Percentiles rank a stretch among this genome's conserved stretches.
phyloP scores from a whole-genome alignment of 2,329 filamentous ascomycete genomes.

The Penicillium sp. region DNA sequence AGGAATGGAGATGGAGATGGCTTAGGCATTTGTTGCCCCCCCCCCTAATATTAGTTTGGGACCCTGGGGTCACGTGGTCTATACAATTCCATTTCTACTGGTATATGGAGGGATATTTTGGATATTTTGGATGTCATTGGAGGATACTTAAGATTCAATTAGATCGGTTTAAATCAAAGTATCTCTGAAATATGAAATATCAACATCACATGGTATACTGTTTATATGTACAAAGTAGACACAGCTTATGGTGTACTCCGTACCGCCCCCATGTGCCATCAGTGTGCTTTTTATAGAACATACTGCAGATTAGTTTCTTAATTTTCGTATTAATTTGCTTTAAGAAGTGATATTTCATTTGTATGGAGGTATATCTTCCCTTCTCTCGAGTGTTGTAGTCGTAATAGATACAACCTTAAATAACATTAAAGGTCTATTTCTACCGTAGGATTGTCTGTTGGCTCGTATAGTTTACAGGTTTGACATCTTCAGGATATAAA shows the following conservation, averaged over 20 bases:
- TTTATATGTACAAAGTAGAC: background rate
- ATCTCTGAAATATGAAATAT: background rate
- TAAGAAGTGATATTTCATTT: background rate
- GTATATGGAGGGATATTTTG: too few relatives aligned
- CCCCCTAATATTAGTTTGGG: slow-evolving; percentile 21
- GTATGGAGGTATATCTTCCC: background rate
- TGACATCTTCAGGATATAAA: background rate
- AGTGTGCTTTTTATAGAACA: slow-evolving; percentile 12
- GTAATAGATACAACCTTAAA: background rate
- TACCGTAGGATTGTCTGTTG: background rate
- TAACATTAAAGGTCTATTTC: too few relatives aligned
- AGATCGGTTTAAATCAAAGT: background rate
- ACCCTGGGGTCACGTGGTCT: slow-evolving; percentile 14
- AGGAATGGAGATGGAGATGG: slow-evolving; percentile 26
- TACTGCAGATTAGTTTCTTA: background rate
- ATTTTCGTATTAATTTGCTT: background rate
- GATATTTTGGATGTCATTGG: background rate
- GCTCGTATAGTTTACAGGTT: background rate
- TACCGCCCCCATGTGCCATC: background rate
- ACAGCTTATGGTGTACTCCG: background rate
- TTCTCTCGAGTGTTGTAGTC: background rate
- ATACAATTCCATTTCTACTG: background rate
- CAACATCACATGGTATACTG: background rate
- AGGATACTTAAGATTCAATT: background rate
- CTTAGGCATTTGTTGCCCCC: slow-evolving; percentile 33